These are phyloP conservation scores for Ormosia emarginata DNA, from an alignment of 306 rosid species.

Conservation along the genomic window DNA sequence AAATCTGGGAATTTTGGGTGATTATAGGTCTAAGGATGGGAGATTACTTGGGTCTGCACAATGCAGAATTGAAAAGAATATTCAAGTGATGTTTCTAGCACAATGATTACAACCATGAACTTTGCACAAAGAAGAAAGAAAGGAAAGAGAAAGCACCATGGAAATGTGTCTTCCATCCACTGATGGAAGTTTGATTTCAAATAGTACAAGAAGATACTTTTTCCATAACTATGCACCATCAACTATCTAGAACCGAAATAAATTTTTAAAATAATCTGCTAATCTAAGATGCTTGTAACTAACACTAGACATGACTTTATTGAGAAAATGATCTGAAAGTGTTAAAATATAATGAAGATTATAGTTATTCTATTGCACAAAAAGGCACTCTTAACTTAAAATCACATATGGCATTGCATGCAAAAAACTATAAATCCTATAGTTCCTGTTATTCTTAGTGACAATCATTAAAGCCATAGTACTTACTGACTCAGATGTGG, in stretches of 20 bases:
- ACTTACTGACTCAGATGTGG: not conserved
- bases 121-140: not conserved
- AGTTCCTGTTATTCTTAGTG: not conserved
- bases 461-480: not conserved
- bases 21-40: not conserved
- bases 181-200: not conserved
- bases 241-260: not conserved
- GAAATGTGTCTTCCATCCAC: not conserved
- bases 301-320: not conserved
- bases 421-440: not conserved
- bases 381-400: not conserved
- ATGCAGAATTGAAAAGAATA: not conserved
- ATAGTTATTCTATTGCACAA: not conserved
- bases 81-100: not conserved
- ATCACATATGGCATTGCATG: not conserved
- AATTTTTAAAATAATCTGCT: not conserved
- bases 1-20: not conserved
- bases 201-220: not conserved
- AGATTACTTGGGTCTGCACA: not conserved
- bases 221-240: not conserved
- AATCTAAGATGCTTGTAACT: not conserved
- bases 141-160: not conserved
- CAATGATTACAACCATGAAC: not conserved
- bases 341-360: slow-evolving; percentile 12
- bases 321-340: not conserved